A percentile compares a stretch with the other conserved stretches of the same genome.
phyloP scores from a whole-genome alignment of 2,329 filamentous ascomycete species.

The Sarocladium oryzae region DNA sequence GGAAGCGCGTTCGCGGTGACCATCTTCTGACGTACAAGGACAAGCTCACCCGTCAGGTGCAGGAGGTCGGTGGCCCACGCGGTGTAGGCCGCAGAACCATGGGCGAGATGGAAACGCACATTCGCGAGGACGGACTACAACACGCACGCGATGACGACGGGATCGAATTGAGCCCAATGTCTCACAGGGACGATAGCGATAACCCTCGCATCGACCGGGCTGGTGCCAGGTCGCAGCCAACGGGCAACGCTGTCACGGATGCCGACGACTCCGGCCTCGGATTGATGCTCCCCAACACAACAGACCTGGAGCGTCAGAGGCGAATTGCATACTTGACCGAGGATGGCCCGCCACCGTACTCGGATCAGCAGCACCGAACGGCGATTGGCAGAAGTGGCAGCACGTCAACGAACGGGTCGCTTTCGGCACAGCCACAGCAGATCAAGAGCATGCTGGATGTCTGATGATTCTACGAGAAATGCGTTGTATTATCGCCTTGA shows the following conservation, averaged over 20 bases:
- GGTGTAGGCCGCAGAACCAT: conserved; percentile 36
- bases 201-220: conserved; percentile 26
- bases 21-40: conserved; percentile 40
- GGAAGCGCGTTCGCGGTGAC: conserved; percentile 47
- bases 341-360: conserved; percentile 32
- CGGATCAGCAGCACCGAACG: conserved; percentile 17
- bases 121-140: conserved; percentile 22
- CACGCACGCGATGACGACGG: conserved; percentile 19
- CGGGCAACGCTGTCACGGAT: neutral
- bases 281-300: conserved; percentile 41
- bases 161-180: conserved; percentile 33
- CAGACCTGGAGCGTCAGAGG: conserved; percentile 24
- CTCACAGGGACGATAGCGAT: conserved; percentile 12
- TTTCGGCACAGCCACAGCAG: conserved; percentile 43
- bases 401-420: conserved; percentile 35
- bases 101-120: conserved; percentile 30
- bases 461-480: conserved; percentile 19
- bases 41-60: conserved; percentile 47
- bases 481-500: neutral
- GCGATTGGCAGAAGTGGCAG: conserved; percentile 35
- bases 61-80: conserved; percentile 44
- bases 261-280: neutral
- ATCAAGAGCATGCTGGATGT: conserved; percentile 54
- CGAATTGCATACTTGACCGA: conserved; percentile 33
- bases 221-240: conserved; percentile 19